Evolutionary conservation across 192 early-diverging fungal species (phyloP).

Genomic region (Kappamyces sp.): DNA sequence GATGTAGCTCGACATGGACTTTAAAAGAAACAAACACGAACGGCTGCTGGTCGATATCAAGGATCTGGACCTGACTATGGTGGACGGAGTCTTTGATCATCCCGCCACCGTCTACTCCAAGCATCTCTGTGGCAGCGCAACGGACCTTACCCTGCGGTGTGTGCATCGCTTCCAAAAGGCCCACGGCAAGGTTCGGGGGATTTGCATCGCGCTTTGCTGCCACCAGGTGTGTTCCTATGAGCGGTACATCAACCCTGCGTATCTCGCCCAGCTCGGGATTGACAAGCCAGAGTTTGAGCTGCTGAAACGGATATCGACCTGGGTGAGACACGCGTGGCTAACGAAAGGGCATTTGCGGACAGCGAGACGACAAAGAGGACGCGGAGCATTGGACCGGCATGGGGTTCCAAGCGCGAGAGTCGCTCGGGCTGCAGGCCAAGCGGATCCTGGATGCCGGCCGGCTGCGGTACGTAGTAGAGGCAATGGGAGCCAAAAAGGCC

Average conservation of each 20-base stretch:
- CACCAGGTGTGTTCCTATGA: slow-evolving; percentile 73
- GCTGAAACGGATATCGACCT: slow-evolving; percentile 67
- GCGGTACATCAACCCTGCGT: slow-evolving; percentile 64
- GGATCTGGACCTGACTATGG: slow-evolving; percentile 64
- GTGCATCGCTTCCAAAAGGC: slow-evolving; percentile 30
- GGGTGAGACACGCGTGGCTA: slow-evolving; percentile 59
- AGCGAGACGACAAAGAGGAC: slow-evolving; percentile 18
- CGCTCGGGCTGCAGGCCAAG: slow-evolving; percentile 68
- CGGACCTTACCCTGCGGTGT: slow-evolving; percentile 78
- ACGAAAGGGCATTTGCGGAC: slow-evolving; percentile 13
- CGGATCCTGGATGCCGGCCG: slow-evolving; percentile 74
- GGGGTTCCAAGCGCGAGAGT: slow-evolving; percentile 51
- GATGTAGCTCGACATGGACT: not conserved
- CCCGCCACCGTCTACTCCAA: slow-evolving; percentile 75
- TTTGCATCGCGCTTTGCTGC: slow-evolving; percentile 86
- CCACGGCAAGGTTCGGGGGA: slow-evolving; percentile 36
- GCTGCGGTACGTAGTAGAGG: too few relatives aligned
- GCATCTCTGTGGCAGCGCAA: slow-evolving; percentile 86
- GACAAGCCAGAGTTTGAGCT: slow-evolving; percentile 53
- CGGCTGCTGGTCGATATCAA: slow-evolving; percentile 77
- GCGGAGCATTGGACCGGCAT: slow-evolving; percentile 66
- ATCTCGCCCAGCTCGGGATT: slow-evolving; percentile 48
- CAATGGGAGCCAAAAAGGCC: too few relatives aligned
- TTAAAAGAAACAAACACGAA: slow-evolving; percentile 22
- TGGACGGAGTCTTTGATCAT: slow-evolving; percentile 32